phyloP scores from a whole-genome alignment of 2,329 filamentous ascomycete species.

The Rachicladosporium sp. region DNA sequence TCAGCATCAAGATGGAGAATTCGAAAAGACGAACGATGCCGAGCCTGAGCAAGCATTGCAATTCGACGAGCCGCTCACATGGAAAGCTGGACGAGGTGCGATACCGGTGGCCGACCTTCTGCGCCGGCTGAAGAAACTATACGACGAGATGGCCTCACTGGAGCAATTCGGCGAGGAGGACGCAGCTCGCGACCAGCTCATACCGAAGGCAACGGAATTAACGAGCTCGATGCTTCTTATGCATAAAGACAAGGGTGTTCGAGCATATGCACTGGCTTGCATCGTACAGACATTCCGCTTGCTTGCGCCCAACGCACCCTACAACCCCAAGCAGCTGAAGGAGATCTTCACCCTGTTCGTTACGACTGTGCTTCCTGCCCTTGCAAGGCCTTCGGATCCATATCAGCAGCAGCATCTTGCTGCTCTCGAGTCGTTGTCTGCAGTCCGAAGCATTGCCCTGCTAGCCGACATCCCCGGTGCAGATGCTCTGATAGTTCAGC shows the following conservation, averaged over 20 bases:
- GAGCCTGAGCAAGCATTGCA: conserved; percentile 35
- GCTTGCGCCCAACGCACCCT: conserved; percentile 89
- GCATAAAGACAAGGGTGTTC: conserved; percentile 89
- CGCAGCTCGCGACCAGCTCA: conserved; percentile 69
- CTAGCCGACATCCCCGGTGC: conserved; percentile 76
- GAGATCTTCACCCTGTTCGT: conserved; percentile 90
- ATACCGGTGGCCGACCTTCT: conserved; percentile 76
- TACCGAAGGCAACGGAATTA: conserved; percentile 72
- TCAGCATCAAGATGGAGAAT: conserved; percentile 11
- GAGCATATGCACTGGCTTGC: conserved; percentile 77
- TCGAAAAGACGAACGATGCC: conserved; percentile 10
- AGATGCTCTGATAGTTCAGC: conserved; percentile 62
- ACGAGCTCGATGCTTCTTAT: conserved; percentile 68
- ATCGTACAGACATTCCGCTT: conserved; percentile 86
- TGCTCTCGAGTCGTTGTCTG: conserved; percentile 74
- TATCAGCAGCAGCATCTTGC: conserved; percentile 93
- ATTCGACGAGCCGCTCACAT: conserved; percentile 79
- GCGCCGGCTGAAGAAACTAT: conserved; percentile 65
- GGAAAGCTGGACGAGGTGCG: conserved; percentile 71
- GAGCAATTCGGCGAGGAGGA: conserved; percentile 61
- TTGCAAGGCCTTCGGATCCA: conserved; percentile 74
- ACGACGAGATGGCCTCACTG: conserved; percentile 69
- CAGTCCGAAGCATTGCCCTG: conserved; percentile 88
- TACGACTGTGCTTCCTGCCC: conserved; percentile 66
- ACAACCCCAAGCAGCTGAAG: conserved; percentile 82